These are phyloP conservation scores for Anaeromyces robustus DNA, from an alignment of 192 early-diverging fungal genomes.

Conservation along the genomic window DNA sequence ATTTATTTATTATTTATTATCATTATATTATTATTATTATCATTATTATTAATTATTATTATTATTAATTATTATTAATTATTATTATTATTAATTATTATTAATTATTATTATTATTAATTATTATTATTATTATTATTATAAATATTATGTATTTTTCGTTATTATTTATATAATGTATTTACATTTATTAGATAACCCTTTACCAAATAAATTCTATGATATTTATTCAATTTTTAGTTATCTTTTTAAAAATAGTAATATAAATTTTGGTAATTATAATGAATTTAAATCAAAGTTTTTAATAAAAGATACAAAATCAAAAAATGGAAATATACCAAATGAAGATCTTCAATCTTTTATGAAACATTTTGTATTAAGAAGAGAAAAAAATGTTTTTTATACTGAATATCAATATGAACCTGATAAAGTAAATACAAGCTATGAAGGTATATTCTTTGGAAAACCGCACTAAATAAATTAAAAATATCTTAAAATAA, in stretches of 20 bases:
- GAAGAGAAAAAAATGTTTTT: not conserved
- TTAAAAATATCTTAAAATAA: too few relatives aligned
- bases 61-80: too few relatives aligned
- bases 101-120: too few relatives aligned
- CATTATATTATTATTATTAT: too few relatives aligned
- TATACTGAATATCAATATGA: not conserved
- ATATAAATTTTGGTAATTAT: not conserved
- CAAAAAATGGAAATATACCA: not conserved
- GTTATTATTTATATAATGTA: too few relatives aligned
- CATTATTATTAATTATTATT: too few relatives aligned
- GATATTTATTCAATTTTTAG: not conserved
- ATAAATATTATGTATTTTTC: too few relatives aligned
- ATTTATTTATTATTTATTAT: too few relatives aligned
- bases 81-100: too few relatives aligned
- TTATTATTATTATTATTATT: too few relatives aligned
- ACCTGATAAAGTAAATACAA: not conserved
- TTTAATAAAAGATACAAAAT: not conserved
- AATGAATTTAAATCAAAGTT: not conserved
- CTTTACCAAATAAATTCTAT: not conserved
- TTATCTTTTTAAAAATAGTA: not conserved
- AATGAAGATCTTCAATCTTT: not conserved
- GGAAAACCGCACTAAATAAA: too few relatives aligned
- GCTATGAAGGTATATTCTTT: not conserved
- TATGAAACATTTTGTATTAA: not conserved
- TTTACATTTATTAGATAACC: not conserved